Evolutionary conservation across 371 early-diverging fungal species (phyloP), one percentile per base, ranked within the genome.

Genomic region (Apophysomyces variabilis): DNA sequence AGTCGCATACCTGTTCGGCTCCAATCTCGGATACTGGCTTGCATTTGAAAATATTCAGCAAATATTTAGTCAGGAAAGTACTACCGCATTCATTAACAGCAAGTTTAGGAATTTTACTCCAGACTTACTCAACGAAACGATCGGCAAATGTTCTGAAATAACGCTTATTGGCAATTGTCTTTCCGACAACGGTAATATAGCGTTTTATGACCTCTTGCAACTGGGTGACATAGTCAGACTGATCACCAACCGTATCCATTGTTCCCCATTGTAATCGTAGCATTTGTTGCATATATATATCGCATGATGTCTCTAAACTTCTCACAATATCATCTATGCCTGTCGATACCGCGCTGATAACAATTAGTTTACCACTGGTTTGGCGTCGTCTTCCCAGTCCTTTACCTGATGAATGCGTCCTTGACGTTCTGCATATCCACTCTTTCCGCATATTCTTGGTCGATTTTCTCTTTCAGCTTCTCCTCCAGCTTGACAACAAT

Each of bases 91-190:
- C 44, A 6, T 58, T 26, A 26, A 13, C 35, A 35, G 3, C 12
- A 38, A 36, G 2, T 11, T 46, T 18, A 7, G 58, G 8, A 35
- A 3, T 18, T 58, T 38, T 41, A 3, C 13, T 47, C 13, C 12
- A 14, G 41, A 16, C 89, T 71, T 85, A 93, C 90, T 95, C 95
- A 9, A 91, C 92, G 69, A 96, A 88, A 71, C 94, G 91, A 79
- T 98, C 98, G 72, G 92, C 90, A 67, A 95, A 95, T 4, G 91
- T 87, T 65, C 93, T 75, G 62, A 91, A 93, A 71, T 93, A 95
- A 46, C 93, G 88, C 61, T 84, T 76, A 59, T 85, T 90, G 26
- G 89, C 85, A 36, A 98, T 75, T 7, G 80, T 70, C 45, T 78
- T 79, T 32, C 90, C 84, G 6, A 93, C 78, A 4, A 84, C 65